Percentiles rank a stretch among this genome's conserved stretches.
Conservation (phyloP, 2,329 filamentous ascomycete genomes). For the Xylariales sp. region DNA sequence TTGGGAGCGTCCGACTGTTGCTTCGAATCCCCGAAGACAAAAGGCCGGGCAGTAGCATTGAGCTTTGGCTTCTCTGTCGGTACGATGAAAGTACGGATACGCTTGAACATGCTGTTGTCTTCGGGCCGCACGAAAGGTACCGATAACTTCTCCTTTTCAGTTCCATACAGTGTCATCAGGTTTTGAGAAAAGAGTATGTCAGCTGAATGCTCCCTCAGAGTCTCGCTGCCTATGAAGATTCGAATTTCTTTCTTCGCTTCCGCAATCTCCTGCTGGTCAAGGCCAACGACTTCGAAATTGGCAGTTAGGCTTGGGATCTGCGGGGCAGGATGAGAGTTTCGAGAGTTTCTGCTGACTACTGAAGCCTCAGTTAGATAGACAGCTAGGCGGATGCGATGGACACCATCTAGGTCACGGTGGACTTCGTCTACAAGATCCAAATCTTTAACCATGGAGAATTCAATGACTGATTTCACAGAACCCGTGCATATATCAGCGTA, state of each 20-base stretch:
- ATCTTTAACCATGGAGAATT: slow-evolving; percentile 68
- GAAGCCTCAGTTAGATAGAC: slow-evolving; percentile 91
- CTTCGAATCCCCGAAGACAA: slow-evolving; percentile 33
- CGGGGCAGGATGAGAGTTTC: slow-evolving; percentile 66
- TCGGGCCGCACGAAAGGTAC: slow-evolving; percentile 92
- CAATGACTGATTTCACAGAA: slow-evolving; percentile 81
- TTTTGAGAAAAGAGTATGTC: slow-evolving; percentile 92
- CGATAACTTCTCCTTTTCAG: slow-evolving; percentile 80
- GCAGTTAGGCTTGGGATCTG: slow-evolving; percentile 80
- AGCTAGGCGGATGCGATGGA: slow-evolving; percentile 67
- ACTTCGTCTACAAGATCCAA: slow-evolving; percentile 67
- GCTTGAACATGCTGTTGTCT: slow-evolving; percentile 75
- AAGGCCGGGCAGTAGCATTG: slow-evolving; percentile 47
- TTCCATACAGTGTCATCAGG: slow-evolving; percentile 79
- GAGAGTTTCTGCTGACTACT: slow-evolving; percentile 69
- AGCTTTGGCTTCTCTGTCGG: slow-evolving; percentile 52
- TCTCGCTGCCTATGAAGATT: slow-evolving; percentile 86
- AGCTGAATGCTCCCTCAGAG: slow-evolving; percentile 78
- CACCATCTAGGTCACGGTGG: slow-evolving; percentile 60
- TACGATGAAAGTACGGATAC: slow-evolving; percentile 62
- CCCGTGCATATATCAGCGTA: slow-evolving; percentile 93
- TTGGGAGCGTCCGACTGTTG: slow-evolving; percentile 10
- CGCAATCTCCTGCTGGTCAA: slow-evolving; percentile 44
- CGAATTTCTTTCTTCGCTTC: slow-evolving; percentile 64
- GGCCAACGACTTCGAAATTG: slow-evolving; percentile 69